phyloP scores from a whole-genome alignment of 768 basidiomycete species.

The Naganishia vaughanmartiniae region DNA sequence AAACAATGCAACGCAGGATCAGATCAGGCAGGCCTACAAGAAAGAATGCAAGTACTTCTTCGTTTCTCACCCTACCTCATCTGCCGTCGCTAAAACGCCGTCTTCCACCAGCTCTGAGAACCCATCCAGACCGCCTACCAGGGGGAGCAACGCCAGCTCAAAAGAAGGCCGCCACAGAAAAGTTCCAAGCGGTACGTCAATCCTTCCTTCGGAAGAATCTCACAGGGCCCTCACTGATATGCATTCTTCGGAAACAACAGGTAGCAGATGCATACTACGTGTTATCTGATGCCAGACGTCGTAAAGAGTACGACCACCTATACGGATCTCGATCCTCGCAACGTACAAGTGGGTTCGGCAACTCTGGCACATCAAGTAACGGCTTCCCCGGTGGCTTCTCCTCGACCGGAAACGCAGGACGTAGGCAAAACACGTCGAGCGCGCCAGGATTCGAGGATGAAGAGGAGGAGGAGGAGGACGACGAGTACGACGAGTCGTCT shows the following conservation, averaged over 20 bases:
- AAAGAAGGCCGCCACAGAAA: constrained; percentile 72
- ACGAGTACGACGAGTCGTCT: constrained; percentile 28
- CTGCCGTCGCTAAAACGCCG: not conserved
- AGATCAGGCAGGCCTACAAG: constrained; percentile 49
- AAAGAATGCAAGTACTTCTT: constrained; percentile 35
- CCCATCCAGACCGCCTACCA: constrained; percentile 79
- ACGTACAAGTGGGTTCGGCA: constrained; percentile 51
- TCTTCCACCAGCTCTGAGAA: constrained; percentile 57
- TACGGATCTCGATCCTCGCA: constrained; percentile 47
- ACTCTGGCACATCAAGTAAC: not conserved
- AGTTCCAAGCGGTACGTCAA: constrained; percentile 65
- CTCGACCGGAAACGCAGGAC: constrained; percentile 11
- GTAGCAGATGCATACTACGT: constrained; percentile 95
- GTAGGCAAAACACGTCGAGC: not conserved
- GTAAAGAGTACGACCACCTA: constrained; percentile 53
- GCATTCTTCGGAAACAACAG: constrained; percentile 56
- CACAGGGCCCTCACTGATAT: not conserved
- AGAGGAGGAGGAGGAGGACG: constrained; percentile 24
- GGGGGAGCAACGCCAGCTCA: constrained; percentile 66
- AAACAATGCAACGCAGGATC: constrained; percentile 34
- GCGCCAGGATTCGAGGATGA: constrained; percentile 13
- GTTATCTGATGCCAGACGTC: constrained; percentile 67
- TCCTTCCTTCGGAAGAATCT: not conserved
- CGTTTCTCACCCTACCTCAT: not conserved
- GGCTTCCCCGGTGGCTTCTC: constrained; percentile 31